Evolutionary conservation across 164 flowering plant species (phyloP).

Genomic region (Kingdonia uniflora): DNA sequence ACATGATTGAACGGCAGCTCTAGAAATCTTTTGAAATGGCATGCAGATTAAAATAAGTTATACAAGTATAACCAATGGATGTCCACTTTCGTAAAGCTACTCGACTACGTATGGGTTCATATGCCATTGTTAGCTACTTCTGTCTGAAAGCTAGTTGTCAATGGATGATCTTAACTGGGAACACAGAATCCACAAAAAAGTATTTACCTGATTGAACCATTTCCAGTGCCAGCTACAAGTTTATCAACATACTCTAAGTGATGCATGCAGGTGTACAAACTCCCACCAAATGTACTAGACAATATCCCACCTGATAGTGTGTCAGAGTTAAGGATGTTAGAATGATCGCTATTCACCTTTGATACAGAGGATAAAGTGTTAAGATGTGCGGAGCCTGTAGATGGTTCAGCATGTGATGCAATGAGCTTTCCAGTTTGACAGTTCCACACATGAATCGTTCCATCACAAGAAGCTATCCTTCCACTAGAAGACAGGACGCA

Average conservation of each 20-base stretch:
- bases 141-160: too few relatives aligned
- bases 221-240: constrained; percentile 83
- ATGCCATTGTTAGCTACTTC: too few relatives aligned
- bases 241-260: constrained; percentile 37
- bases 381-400: constrained; percentile 36
- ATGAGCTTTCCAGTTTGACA: constrained; percentile 69
- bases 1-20: too few relatives aligned
- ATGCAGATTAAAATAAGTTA: too few relatives aligned
- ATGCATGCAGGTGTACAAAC: constrained; percentile 86
- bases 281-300: constrained; percentile 65
- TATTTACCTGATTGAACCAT: constrained; percentile 78
- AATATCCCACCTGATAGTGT: constrained; percentile 58
- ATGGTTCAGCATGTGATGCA: constrained; percentile 55
- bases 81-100: too few relatives aligned
- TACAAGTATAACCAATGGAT: too few relatives aligned
- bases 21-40: too few relatives aligned
- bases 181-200: neutral
- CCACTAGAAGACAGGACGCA: constrained; percentile 56
- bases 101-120: too few relatives aligned
- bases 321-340: constrained; percentile 47
- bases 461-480: constrained; percentile 95
- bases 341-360: constrained; percentile 40
- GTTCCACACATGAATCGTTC: constrained; percentile 91
- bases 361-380: constrained; percentile 31
- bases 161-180: too few relatives aligned